These are phyloP conservation scores for Santalum album DNA, from an alignment of 164 flowering plant genomes.

Conservation along the genomic window DNA sequence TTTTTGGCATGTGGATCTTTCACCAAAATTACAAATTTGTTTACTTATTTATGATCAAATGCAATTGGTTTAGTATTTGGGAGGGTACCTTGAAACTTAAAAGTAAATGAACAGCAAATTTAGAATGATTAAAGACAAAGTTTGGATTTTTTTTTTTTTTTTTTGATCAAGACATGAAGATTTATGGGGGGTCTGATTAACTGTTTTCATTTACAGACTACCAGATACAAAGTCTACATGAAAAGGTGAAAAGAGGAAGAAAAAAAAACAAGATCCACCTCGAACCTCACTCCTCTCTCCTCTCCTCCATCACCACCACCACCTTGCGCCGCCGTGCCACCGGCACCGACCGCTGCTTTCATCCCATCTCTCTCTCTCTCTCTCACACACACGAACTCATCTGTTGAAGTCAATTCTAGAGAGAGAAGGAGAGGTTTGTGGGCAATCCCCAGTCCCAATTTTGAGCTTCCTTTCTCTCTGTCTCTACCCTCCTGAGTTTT, in stretches of 20 bases:
- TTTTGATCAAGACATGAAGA: too few species aligned
- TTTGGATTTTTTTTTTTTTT: too few species aligned
- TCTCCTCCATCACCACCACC: neutral
- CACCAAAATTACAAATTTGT: too few species aligned
- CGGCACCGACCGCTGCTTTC: neutral
- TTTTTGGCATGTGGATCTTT: too few species aligned
- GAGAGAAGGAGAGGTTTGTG: neutral
- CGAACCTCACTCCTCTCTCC: slow-evolving; percentile 38
- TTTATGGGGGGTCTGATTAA: too few species aligned
- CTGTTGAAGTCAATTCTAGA: neutral
- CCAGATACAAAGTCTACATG: too few species aligned
- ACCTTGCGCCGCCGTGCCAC: slow-evolving; percentile 7
- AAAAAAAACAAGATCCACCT: slow-evolving; percentile 67
- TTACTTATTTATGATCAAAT: too few species aligned
- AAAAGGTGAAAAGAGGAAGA: slow-evolving; percentile 24
- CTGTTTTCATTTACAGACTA: too few species aligned
- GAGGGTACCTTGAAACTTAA: too few species aligned
- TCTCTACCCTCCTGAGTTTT: neutral
- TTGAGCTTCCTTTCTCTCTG: neutral
- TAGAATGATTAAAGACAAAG: too few species aligned
- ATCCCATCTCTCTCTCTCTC: neutral
- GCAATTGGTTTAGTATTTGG: too few species aligned
- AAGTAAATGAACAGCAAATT: too few species aligned
- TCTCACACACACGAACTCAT: slow-evolving; percentile 4
- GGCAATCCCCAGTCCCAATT: neutral